Evolutionary conservation across 345 rosid genomes (phyloP).

Genomic region (Citrus sinensis): DVS_A1.0 CM039162.1:23372501-23373000

Average conservation of each 20-base stretch:
- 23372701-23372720: background rate
- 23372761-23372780: background rate
- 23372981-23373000: no score
- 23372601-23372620: background rate
- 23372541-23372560: background rate
- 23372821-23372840: background rate
- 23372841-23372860: background rate
- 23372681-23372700: background rate
- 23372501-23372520: background rate
- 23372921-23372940: no score
- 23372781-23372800: background rate
- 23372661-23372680: background rate
- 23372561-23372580: background rate
- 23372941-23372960: accelerated
- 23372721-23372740: background rate
- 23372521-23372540: background rate
- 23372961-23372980: no score
- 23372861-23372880: background rate
- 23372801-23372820: background rate
- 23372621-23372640: background rate
- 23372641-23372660: background rate
- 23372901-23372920: accelerated
- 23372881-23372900: background rate
- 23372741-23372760: background rate
- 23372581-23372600: background rate